phyloP scores from a whole-genome alignment of 192 early-diverging fungal genomes.

The Entomortierella parvispora region DNA sequence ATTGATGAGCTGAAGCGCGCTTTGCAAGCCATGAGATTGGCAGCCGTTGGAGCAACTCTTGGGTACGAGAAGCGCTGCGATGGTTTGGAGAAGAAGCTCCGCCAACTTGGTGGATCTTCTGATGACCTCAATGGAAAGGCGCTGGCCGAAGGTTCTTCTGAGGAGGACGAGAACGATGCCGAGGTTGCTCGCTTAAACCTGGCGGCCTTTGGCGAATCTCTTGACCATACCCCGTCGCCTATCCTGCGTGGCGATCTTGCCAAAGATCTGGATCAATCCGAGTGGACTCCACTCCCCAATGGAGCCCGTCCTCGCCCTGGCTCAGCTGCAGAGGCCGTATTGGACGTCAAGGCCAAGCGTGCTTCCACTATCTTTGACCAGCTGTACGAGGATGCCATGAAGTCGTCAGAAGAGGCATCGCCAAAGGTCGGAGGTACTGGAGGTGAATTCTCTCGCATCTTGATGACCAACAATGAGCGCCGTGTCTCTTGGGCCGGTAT shows the following conservation, averaged over 20 bases:
- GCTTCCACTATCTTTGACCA: conserved; percentile 48
- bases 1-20: conserved; percentile 63
- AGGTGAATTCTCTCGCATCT: conserved; percentile 48
- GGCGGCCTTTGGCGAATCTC: background rate
- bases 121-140: conserved; percentile 7
- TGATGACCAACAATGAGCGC: conserved; percentile 44
- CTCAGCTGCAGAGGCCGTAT: conserved; percentile 27
- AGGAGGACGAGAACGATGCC: conserved; percentile 50
- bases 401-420: conserved; percentile 39
- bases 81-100: conserved; percentile 49
- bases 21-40: conserved; percentile 67
- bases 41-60: conserved; percentile 60
- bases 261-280: conserved; percentile 5
- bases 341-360: conserved; percentile 48
- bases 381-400: conserved; percentile 47
- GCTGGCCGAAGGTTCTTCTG: conserved; percentile 31
- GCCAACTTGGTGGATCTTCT: conserved; percentile 27
- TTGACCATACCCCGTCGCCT: conserved; percentile 5
- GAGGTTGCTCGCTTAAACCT: conserved; percentile 38
- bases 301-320: conserved; percentile 31
- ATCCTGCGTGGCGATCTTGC: background rate
- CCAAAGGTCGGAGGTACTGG: conserved; percentile 50
- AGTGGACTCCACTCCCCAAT: conserved; percentile 42
- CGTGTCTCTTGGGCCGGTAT: conserved; percentile 51
- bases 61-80: conserved; percentile 59